Evolutionary conservation across 2,329 filamentous ascomycete genomes (phyloP).

Genomic region (Aspergillus sp.): DNA sequence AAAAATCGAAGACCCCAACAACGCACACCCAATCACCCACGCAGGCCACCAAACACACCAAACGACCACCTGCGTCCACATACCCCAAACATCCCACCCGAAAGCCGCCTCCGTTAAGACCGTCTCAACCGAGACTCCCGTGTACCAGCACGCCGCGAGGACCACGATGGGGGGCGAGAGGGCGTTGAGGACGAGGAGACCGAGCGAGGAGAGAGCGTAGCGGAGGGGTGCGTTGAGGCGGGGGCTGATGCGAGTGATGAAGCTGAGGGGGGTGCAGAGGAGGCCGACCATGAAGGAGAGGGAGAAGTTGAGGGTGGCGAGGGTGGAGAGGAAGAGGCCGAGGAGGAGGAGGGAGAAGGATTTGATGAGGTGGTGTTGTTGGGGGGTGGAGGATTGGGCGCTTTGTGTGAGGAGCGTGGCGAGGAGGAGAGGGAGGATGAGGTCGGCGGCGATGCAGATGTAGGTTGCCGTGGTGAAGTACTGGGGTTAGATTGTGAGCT

Average conservation of each 20-base stretch:
- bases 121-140: constrained; percentile 52
- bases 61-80: constrained; percentile 86
- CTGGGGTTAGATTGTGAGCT: constrained; percentile 39
- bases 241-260: constrained; percentile 47
- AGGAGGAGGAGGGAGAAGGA: constrained; percentile 90
- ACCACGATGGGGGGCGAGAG: constrained; percentile 62
- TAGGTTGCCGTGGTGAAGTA: constrained; percentile 60
- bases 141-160: constrained; percentile 49
- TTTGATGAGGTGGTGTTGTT: constrained; percentile 77
- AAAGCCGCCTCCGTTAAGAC: constrained; percentile 74
- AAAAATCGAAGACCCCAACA: constrained; percentile 37
- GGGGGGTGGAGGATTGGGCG: constrained; percentile 56
- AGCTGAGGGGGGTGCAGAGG: constrained; percentile 75
- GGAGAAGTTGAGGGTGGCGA: constrained; percentile 95
- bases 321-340: constrained; percentile 85
- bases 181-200: constrained; percentile 56
- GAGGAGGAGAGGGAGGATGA: constrained; percentile 57
- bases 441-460: constrained; percentile 56
- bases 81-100: constrained; percentile 84
- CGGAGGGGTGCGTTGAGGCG: constrained; percentile 21
- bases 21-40: constrained; percentile 65
- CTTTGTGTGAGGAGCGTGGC: constrained; percentile 54
- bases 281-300: constrained; percentile 83
- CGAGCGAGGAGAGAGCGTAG: constrained; percentile 32
- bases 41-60: constrained; percentile 97